Percentiles rank a stretch among this genome's conserved stretches.
Evolutionary conservation across 1,139 yeast species (phyloP).

Genomic region (Meyerozyma guilliermondii): DNA sequence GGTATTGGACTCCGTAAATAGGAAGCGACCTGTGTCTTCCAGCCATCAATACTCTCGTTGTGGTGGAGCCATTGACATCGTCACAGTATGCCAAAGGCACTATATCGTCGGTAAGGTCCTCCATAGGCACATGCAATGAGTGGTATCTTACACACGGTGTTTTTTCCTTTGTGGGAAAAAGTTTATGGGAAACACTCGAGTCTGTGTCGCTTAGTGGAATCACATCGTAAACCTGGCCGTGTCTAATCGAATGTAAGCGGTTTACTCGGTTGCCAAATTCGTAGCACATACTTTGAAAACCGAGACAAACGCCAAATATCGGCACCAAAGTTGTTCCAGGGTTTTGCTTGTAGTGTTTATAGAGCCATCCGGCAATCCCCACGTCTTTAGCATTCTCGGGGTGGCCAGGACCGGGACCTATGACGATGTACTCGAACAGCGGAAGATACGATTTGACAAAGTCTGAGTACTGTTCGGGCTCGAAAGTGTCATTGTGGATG

Average conservation of each 20-base stretch:
- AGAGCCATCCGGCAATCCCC: slow-evolving; percentile 66
- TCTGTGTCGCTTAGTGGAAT: slow-evolving; percentile 35
- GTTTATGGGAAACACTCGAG: slow-evolving; percentile 17
- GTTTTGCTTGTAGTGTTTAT: slow-evolving; percentile 19
- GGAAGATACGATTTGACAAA: slow-evolving; percentile 34
- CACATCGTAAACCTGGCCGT: slow-evolving; percentile 75
- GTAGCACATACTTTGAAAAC: slow-evolving; percentile 79
- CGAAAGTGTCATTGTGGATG: slow-evolving; percentile 70
- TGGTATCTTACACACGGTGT: slow-evolving; percentile 81
- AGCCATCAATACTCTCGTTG: slow-evolving; percentile 64
- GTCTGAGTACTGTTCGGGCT: slow-evolving; percentile 24
- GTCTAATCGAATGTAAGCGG: slow-evolving; percentile 58
- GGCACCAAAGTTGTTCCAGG: slow-evolving; percentile 41
- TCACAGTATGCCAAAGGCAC: slow-evolving; percentile 56
- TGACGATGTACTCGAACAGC: slow-evolving; percentile 69
- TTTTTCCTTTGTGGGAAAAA: neutral
- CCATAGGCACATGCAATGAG: slow-evolving; percentile 60
- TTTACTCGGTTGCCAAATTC: slow-evolving; percentile 57
- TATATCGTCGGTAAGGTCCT: slow-evolving; percentile 24
- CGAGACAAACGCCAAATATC: slow-evolving; percentile 85
- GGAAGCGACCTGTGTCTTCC: slow-evolving; percentile 59
- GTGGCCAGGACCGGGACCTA: slow-evolving; percentile 98
- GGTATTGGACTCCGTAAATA: slow-evolving; percentile 92
- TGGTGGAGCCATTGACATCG: slow-evolving; percentile 13
- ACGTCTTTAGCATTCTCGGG: slow-evolving; percentile 63